Conservation (phyloP, 2,329 filamentous ascomycete genomes). For the Raffaelea ambrosiae region DNA sequence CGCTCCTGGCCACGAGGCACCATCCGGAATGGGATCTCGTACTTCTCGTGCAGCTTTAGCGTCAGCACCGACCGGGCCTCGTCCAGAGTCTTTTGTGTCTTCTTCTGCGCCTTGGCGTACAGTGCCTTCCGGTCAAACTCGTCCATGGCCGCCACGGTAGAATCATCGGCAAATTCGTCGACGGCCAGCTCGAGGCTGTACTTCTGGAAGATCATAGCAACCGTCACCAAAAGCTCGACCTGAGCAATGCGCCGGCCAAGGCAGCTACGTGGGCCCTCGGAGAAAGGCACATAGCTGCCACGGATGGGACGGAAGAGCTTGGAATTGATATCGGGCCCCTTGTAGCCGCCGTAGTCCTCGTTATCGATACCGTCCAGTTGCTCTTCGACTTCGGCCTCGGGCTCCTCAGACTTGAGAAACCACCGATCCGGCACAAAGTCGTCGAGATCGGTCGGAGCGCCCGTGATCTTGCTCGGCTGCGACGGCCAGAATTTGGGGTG, state of each 20-base stretch:
- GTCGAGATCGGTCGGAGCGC: constrained; percentile 46
- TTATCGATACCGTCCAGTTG: constrained; percentile 29
- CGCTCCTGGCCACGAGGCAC: constrained; percentile 62
- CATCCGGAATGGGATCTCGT: constrained; percentile 57
- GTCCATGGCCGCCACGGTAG: constrained; percentile 44
- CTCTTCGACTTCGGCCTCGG: constrained; percentile 9
- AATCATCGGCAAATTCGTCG: constrained; percentile 44
- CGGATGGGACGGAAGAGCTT: constrained; percentile 50
- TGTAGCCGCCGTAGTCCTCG: constrained; percentile 50
- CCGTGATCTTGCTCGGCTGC: constrained; percentile 33
- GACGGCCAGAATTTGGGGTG: constrained; percentile 68
- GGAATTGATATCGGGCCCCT: constrained; percentile 52
- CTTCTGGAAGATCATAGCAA: constrained; percentile 46
- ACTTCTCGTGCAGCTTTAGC: constrained; percentile 56
- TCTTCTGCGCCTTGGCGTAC: constrained; percentile 53
- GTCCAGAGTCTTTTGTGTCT: constrained; percentile 42
- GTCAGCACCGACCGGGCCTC: constrained; percentile 58
- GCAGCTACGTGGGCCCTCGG: constrained; percentile 48
- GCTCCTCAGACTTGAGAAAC: constrained; percentile 35
- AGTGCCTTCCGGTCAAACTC: constrained; percentile 35
- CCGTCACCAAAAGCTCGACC: constrained; percentile 46
- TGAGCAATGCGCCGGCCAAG: constrained; percentile 50
- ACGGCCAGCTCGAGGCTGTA: constrained; percentile 66
- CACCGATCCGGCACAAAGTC: constrained; percentile 67
- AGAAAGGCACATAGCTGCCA: constrained; percentile 52